Evolutionary conservation across 306 rosid genomes (phyloP), one percentile per base, ranked within the genome.

Genomic region (Cyclanthera cordifolia): DNA sequence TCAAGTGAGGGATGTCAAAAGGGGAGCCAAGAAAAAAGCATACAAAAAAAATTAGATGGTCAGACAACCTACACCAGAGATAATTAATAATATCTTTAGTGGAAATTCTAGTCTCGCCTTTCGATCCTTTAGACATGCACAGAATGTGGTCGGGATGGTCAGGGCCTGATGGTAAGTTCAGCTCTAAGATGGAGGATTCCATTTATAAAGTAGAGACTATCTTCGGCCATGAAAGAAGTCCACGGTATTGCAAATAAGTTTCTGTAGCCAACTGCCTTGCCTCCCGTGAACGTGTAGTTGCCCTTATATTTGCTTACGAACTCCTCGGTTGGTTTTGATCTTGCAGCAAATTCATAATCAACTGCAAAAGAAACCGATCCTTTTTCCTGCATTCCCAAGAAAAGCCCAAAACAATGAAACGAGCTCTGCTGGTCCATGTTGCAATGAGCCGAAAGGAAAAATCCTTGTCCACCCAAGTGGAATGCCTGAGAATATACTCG

Each of bases 391-490:
- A 94, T 94, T 76, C 99, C 99, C 58, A 94, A 24, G 70, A 94
- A 94, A 28, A 94, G 84, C 37, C 99, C 99, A 60, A 94, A 94
- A 79, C 99, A 94, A 56, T 90, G 96, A 82, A 88, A 90, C 34
- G 97, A 88, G 70, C 91, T 83, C 73, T 90, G 96, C 76, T 94
- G 99, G 79, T 94, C 97, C 99, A 94, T 90, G 85, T 94, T 90
- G 82, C 99, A 94, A 76, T 94, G 99, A 0, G 99, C 97, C 15
- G 99, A 94, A 2, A 94, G 88, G 72, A 94, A 94, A 79, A 94
- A 94, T 30, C 99, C 99, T 74, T 94, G 97, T 12, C 97, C 99
- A 2, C 99, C 99, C 83, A 94, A 78, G 79, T 94, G 96, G 79
- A 94, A 94, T 49, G 99, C 99, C 80, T 94, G 99, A 25, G 99